Base-by-base conservation (phyloP, 768 basidiomycete species). In the Pluteus cervinus region DNA sequence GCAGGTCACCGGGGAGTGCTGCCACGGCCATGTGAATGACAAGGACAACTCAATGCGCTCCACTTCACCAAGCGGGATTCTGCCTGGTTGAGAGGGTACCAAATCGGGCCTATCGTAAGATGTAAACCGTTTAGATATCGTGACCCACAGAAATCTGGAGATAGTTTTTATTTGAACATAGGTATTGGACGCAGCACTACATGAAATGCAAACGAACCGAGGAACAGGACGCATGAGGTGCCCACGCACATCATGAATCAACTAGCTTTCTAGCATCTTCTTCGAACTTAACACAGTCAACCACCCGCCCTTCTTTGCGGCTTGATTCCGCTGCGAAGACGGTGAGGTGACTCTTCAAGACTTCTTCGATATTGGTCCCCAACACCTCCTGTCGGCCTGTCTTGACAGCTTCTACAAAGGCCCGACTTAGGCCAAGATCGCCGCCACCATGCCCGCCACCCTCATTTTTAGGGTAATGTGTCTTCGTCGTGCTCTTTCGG, bases 311-410 rank as follows among this genome's bases (percentile, higher is more conserved):
- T 45, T 85, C 73, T 40, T 56, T 69, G 45, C 88, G 66, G 46
- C 86, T 85, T 42, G 73, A 66, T 65, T 92, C 89, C 25, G 87
- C 87, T 39, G 90, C 90, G 62, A 93, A 92, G 23, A 90, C 86
- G 1, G 84, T 79, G 50, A 93, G 53, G 58, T 91, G 88, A 45
- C 80, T 85, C 53, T 71, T 77, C 40, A 91, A 57, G 12, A 88
- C 73, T 36, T 89, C 86, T 6, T 64, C 62, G 1, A 86, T 65
- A 46, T 75, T 64, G 12, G 85, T 86, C 22, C 78, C 81, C 22
- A 92, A 67, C 20, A 71, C 40, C 3, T 67, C 62, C 61, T 91
- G 89, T 38, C 73, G 66, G 3, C 71, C 71, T 7, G 63, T 69
- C 39, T 70, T 67, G 31, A 91, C 86, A 1, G 87, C 90, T 44